Percentiles rank a stretch among this genome's conserved stretches.
Conservation (phyloP, 2,329 filamentous ascomycete genomes). For the Exophiala oligosperma region DNA sequence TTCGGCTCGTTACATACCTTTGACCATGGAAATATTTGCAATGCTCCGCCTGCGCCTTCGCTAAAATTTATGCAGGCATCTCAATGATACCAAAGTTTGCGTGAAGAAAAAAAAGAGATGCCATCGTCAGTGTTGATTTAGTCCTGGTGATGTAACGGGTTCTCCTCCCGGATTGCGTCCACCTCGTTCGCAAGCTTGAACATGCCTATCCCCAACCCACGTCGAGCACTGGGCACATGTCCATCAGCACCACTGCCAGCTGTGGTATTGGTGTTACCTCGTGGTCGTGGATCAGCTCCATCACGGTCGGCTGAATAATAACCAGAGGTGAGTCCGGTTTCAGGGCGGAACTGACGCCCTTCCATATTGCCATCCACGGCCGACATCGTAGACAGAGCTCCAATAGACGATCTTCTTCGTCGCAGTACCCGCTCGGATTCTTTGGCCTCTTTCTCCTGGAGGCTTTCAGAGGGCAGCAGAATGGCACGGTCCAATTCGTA, state of each 20-base stretch:
- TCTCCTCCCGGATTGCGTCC: slow-evolving; percentile 18
- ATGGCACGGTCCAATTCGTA: slow-evolving; percentile 71
- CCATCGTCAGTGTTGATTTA: background rate
- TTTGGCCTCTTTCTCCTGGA: slow-evolving; percentile 29
- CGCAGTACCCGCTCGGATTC: slow-evolving; percentile 27
- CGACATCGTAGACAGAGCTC: slow-evolving; percentile 17
- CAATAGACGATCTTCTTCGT: slow-evolving; percentile 22
- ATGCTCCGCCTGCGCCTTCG: slow-evolving; percentile 14
- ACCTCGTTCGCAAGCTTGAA: slow-evolving; percentile 14
- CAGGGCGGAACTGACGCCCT: slow-evolving; percentile 21
- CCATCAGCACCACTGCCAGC: slow-evolving; percentile 8
- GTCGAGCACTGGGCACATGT: slow-evolving; percentile 10
- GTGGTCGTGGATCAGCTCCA: slow-evolving; percentile 3
- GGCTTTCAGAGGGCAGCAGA: slow-evolving; percentile 56
- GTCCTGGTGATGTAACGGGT: background rate
- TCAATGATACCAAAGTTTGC: background rate
- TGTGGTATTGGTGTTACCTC: slow-evolving; percentile 20
- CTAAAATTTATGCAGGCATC: slow-evolving; percentile 10
- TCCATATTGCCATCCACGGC: slow-evolving; percentile 22
- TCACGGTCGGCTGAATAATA: slow-evolving; percentile 1
- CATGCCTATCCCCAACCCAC: slow-evolving; percentile 14
- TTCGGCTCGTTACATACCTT: no score
- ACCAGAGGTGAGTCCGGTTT: slow-evolving; percentile 23
- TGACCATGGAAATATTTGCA: no score
- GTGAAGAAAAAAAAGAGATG: background rate